These are phyloP conservation scores for Pisolithus tinctorius DNA, from an alignment of 768 basidiomycete species.

Conservation along the genomic window DNA sequence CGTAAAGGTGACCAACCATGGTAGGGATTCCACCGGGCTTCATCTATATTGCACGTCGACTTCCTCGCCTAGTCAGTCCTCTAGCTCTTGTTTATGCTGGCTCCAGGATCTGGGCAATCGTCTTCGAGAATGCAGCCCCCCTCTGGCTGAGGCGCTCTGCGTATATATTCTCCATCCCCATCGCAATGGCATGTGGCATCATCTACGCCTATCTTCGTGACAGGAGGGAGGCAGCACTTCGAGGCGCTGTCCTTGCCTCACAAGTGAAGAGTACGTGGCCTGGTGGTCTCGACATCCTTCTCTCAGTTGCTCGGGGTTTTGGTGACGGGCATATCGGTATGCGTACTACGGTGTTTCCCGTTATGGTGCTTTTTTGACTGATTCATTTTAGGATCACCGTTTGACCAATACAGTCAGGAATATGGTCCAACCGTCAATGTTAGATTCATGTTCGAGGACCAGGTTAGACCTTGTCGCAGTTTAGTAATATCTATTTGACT, in stretches of 20 bases:
- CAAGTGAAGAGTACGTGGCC: constrained; percentile 28
- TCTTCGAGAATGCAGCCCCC: constrained; percentile 6
- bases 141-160: constrained; percentile 12
- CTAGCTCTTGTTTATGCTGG: constrained; percentile 12
- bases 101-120: constrained; percentile 6
- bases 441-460: constrained; percentile 31
- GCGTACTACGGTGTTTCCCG: not conserved
- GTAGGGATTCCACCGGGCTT: constrained; percentile 31
- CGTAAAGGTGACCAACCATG: not conserved
- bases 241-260: constrained; percentile 22
- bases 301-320: constrained; percentile 15
- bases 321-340: constrained; percentile 24
- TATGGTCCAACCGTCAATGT: constrained; percentile 30
- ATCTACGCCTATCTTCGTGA: constrained; percentile 44
- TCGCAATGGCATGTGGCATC: constrained; percentile 11
- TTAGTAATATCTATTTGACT: not conserved
- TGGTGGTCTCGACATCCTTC: constrained; percentile 30
- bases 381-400: constrained; percentile 7
- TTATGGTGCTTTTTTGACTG: not conserved
- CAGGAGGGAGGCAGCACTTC: constrained; percentile 15
- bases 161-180: constrained; percentile 19
- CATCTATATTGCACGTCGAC: constrained; percentile 16
- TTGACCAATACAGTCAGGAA: constrained; percentile 15
- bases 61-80: constrained; percentile 16
- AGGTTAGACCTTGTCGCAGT: constrained; percentile 21